These are phyloP conservation scores for Oryza nivara DNA, from an alignment of 176 grass and related monocot genomes.

Conservation along the genomic window DNA sequence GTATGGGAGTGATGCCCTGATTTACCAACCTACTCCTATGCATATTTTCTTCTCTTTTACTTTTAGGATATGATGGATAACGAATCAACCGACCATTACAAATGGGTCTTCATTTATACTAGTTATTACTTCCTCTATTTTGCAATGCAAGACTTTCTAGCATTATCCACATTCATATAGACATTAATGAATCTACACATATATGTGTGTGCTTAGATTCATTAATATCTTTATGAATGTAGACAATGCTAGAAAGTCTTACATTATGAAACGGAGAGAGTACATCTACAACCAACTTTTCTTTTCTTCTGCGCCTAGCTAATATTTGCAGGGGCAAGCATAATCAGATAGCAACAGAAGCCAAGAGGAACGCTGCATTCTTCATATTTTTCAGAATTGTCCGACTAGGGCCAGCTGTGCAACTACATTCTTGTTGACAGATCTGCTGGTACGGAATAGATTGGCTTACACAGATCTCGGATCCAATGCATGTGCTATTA, in stretches of 20 bases:
- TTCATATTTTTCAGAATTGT: too few species aligned
- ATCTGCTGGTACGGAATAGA: neutral
- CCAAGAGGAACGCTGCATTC: neutral
- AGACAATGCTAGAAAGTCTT: too few species aligned
- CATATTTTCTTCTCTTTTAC: neutral
- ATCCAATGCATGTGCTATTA: constrained; percentile 32
- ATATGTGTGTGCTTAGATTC: too few species aligned
- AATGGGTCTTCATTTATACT: neutral
- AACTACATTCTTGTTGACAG: neutral
- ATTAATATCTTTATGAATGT: too few species aligned
- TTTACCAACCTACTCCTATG: neutral
- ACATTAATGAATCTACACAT: too few species aligned
- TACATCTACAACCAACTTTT: neutral
- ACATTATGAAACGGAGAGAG: too few species aligned
- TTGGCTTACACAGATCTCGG: neutral
- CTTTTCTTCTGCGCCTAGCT: neutral
- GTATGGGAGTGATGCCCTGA: neutral
- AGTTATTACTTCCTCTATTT: too few species aligned
- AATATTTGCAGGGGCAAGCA: neutral
- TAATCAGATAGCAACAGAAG: neutral
- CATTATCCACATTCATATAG: too few species aligned
- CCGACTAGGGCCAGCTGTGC: too few species aligned
- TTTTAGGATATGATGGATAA: neutral
- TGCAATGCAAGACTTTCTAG: too few species aligned
- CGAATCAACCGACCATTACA: neutral